A percentile compares a stretch with the other conserved stretches of the same genome.
Evolutionary conservation across 1,139 yeast species (phyloP).

Genomic region (Pichia sp.): DNA sequence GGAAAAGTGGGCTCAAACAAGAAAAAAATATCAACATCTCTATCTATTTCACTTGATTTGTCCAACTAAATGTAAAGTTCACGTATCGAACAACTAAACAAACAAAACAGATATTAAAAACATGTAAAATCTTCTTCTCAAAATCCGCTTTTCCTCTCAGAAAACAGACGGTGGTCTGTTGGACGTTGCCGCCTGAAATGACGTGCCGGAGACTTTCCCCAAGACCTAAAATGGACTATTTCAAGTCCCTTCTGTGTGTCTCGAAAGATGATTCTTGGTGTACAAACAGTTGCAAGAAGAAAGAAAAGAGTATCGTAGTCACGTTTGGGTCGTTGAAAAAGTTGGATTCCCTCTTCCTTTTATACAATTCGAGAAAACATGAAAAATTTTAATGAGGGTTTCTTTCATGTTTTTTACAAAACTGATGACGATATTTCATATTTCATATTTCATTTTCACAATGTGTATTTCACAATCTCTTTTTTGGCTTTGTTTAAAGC

Average conservation of each 20-base stretch:
- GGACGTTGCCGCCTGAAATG: conserved; percentile 24
- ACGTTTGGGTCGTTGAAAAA: background rate
- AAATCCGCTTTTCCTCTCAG: background rate
- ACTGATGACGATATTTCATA: background rate
- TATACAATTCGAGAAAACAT: background rate
- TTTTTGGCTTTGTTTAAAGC: background rate
- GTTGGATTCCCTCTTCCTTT: conserved; percentile 16
- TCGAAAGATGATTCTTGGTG: conserved; percentile 23
- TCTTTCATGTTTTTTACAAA: background rate
- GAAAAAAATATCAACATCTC: background rate
- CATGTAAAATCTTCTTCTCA: background rate
- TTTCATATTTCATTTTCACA: too few relatives aligned
- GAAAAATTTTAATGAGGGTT: conserved; percentile 1
- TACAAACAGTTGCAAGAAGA: conserved; percentile 9
- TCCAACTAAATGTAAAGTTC: background rate
- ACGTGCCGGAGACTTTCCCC: conserved; percentile 27
- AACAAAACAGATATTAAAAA: background rate
- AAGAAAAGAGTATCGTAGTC: background rate
- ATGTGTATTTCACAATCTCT: background rate
- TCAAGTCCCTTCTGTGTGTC: conserved; percentile 19
- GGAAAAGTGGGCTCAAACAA: background rate
- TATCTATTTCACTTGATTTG: background rate
- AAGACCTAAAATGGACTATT: conserved; percentile 11
- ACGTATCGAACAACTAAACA: background rate
- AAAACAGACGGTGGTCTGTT: conserved; percentile 15